Evolutionary conservation across 305 asterid genomes (phyloP).

Genomic region (Fraxinus latifolia): DNA sequence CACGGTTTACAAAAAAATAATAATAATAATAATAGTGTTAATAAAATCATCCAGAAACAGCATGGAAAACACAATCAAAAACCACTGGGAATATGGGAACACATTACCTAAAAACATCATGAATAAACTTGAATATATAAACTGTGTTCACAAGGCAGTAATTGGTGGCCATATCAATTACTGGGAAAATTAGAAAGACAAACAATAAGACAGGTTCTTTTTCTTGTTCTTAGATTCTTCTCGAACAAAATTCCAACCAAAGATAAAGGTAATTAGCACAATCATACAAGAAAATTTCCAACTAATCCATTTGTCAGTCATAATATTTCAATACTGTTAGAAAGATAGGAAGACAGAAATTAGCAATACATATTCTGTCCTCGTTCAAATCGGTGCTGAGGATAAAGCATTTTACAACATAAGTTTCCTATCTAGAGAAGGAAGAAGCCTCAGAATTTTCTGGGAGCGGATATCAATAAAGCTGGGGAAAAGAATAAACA

Average conservation of each 20-base stretch:
- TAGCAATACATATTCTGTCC: neutral
- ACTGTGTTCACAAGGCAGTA: neutral
- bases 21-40: neutral
- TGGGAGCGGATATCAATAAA: neutral
- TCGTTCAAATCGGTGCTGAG: neutral
- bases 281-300: neutral
- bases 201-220: neutral
- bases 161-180: neutral
- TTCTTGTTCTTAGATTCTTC: neutral
- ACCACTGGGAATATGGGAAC: neutral
- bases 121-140: neutral
- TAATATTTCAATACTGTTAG: neutral
- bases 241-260: neutral
- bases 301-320: neutral
- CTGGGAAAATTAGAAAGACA: neutral
- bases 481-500: neutral
- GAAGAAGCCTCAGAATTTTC: neutral
- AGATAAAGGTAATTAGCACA: neutral
- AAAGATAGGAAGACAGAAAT: neutral
- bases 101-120: neutral
- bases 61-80: neutral
- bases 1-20: neutral
- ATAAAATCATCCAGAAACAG: neutral
- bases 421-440: neutral
- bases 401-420: neutral